A percentile compares a stretch with the other conserved stretches of the same genome.
Conservation (phyloP, 2,329 filamentous ascomycete genomes). For the Phoma sp. region DNA sequence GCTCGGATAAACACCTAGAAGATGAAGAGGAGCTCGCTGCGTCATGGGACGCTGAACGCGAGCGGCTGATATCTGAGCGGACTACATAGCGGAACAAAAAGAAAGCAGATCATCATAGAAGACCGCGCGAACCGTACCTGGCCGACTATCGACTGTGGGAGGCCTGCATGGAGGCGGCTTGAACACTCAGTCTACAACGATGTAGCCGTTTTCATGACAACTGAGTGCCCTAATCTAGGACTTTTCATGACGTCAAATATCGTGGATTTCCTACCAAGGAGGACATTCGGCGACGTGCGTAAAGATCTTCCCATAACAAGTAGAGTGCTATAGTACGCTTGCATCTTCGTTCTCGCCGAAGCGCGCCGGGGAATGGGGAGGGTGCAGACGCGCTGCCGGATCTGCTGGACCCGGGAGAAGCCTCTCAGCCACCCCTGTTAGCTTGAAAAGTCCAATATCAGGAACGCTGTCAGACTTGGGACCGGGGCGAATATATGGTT, state of each 20-base stretch:
- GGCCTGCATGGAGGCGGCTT: too few species aligned
- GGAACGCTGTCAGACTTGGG: not conserved
- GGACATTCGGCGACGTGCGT: not conserved
- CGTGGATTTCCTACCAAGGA: not conserved
- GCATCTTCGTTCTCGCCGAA: not conserved
- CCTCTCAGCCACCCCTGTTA: conserved; percentile 3
- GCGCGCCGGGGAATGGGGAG: not conserved
- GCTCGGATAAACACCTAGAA: conserved; percentile 31
- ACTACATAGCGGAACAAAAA: not conserved
- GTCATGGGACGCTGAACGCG: conserved; percentile 26
- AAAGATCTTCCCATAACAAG: conserved; percentile 5
- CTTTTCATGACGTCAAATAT: conserved; percentile 1
- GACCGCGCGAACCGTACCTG: too few species aligned
- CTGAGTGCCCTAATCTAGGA: too few species aligned
- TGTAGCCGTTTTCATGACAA: too few species aligned
- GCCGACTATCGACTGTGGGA: too few species aligned
- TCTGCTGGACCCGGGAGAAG: not conserved
- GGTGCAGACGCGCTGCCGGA: not conserved
- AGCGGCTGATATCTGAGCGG: conserved; percentile 29
- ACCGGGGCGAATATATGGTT: too few species aligned
- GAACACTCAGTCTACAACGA: too few species aligned
- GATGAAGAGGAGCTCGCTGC: conserved; percentile 31
- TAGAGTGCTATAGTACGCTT: not conserved
- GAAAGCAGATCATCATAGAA: not conserved
- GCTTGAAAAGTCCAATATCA: not conserved